Percentiles rank a stretch among this genome's conserved stretches.
These are phyloP conservation scores for Knoxdaviesia capensis DNA, from an alignment of 2,329 filamentous ascomycete genomes.

Conservation along the genomic window DNA sequence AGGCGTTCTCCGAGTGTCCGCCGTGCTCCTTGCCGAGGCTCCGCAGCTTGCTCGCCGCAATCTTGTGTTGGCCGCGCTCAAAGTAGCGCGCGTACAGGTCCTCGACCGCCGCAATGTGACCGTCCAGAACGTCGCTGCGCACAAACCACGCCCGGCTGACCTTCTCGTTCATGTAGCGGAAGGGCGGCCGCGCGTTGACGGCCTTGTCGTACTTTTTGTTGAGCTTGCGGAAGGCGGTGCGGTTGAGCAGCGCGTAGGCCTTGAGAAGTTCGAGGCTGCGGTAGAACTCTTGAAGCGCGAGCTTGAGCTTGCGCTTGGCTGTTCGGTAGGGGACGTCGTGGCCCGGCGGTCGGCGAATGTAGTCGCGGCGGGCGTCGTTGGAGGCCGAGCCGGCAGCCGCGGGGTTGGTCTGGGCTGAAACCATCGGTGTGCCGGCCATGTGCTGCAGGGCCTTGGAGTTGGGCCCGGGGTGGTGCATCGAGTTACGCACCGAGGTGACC, in stretches of 20 bases:
- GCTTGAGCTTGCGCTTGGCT: constrained; percentile 80
- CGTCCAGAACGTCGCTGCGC: constrained; percentile 66
- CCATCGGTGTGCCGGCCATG: constrained; percentile 30
- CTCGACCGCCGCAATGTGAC: constrained; percentile 61
- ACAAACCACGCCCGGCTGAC: constrained; percentile 87
- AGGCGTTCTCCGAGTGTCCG: constrained; percentile 31
- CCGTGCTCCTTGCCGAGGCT: constrained; percentile 36
- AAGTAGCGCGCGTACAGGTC: constrained; percentile 92
- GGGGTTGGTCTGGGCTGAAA: constrained; percentile 13
- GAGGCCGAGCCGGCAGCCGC: constrained; percentile 5
- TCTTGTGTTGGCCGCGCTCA: constrained; percentile 79
- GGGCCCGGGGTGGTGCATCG: constrained; percentile 24
- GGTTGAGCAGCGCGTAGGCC: constrained; percentile 74
- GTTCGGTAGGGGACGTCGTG: constrained; percentile 59
- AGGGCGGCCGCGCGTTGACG: constrained; percentile 53
- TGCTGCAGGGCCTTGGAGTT: constrained; percentile 38
- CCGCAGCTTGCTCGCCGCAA: constrained; percentile 73
- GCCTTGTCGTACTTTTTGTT: constrained; percentile 98
- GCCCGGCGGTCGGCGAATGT: constrained; percentile 24
- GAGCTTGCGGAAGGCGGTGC: constrained; percentile 87
- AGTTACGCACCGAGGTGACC: constrained; percentile 4
- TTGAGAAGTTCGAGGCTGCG: constrained; percentile 80
- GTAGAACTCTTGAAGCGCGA: constrained; percentile 84
- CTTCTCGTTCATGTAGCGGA: constrained; percentile 76
- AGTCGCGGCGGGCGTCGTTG: constrained; percentile 22